Evolutionary conservation across 495 filamentous ascomycete species (phyloP).

Genomic region (Penicillium alfredii): DNA sequence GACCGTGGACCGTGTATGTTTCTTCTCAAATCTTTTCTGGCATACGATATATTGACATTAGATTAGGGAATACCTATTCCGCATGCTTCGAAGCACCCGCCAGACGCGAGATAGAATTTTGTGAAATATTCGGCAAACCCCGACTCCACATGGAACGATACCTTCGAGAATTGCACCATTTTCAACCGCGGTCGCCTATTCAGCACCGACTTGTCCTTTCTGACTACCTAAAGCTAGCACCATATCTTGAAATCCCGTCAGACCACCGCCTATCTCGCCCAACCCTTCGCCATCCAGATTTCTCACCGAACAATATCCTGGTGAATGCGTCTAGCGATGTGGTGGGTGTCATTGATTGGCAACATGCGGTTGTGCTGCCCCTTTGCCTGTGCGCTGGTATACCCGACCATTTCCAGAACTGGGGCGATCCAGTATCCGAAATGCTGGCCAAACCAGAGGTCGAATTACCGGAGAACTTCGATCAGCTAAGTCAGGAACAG

Average conservation of each 20-base stretch:
- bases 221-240: conserved; percentile 18
- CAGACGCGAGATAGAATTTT: conserved; percentile 21
- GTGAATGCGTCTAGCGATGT: conserved; percentile 23
- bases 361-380: conserved; percentile 26
- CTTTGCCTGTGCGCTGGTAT: conserved; percentile 25
- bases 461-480: conserved; percentile 17
- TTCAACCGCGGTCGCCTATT: conserved; percentile 10
- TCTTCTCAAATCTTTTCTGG: too few relatives aligned
- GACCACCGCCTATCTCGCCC: conserved; percentile 18
- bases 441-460: conserved; percentile 19
- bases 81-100: conserved; percentile 23
- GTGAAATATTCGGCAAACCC: conserved; percentile 17
- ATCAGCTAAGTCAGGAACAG: conserved; percentile 11
- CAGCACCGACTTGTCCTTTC: conserved; percentile 14
- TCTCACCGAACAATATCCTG: conserved; percentile 27
- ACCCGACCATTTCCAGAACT: conserved; percentile 27
- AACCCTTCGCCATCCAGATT: conserved; percentile 18
- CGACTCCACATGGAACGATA: conserved; percentile 23
- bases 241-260: conserved; percentile 13
- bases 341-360: conserved; percentile 31
- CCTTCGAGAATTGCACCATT: conserved; percentile 18
- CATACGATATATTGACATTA: conserved; percentile 3
- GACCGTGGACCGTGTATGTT: conserved; percentile 31
- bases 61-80: conserved; percentile 16
- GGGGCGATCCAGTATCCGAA: conserved; percentile 24